These are phyloP conservation scores for Phlebiopsis gigantea DNA, from an alignment of 768 basidiomycete species.

Conservation along the genomic window DNA sequence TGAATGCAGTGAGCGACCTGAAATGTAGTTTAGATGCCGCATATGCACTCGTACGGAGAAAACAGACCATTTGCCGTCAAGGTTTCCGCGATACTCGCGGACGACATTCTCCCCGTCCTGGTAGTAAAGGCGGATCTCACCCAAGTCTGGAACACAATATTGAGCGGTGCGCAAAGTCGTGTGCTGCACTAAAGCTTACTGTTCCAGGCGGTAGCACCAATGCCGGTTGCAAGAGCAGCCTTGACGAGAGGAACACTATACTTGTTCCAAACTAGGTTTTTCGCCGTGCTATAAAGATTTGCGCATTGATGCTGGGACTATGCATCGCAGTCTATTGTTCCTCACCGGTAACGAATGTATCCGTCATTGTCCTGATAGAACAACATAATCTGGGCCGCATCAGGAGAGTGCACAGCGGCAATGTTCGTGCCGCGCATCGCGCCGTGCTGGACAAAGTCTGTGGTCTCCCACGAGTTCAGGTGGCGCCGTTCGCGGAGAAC, in stretches of 20 bases:
- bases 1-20: background rate
- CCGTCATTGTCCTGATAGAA: conserved; percentile 8
- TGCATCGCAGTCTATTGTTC: background rate
- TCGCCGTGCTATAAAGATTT: background rate
- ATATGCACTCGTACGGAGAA: background rate
- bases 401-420: background rate
- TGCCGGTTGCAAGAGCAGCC: background rate
- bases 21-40: background rate
- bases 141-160: background rate
- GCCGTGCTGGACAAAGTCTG: background rate
- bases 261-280: background rate
- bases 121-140: conserved; percentile 6
- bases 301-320: background rate
- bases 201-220: conserved; percentile 7
- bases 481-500: conserved; percentile 1
- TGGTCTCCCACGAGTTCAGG: background rate
- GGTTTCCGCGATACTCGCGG: background rate
- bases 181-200: background rate
- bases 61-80: background rate
- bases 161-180: background rate
- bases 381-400: background rate
- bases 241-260: background rate
- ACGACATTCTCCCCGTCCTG: conserved; percentile 1
- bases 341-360: background rate
- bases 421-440: conserved; percentile 3